Evolutionary conservation across 1,284 basidiomycete species (phyloP).

Genomic region (Cryptococcus wingfieldii): DNA sequence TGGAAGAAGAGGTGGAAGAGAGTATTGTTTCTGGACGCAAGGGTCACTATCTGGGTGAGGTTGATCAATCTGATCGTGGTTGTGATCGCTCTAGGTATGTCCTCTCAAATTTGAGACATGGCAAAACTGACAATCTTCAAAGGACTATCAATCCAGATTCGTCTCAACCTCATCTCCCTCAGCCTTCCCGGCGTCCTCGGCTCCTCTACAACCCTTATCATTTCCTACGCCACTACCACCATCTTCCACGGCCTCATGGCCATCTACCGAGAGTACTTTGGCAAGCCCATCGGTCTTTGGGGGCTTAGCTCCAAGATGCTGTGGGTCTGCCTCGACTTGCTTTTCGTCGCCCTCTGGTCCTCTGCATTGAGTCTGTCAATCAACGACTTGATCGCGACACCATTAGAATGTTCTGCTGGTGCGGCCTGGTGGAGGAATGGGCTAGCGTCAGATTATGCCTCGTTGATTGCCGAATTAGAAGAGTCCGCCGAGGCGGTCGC

Average conservation of each 20-base stretch:
- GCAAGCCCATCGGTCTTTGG: slow-evolving; percentile 57
- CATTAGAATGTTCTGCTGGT: slow-evolving; percentile 50
- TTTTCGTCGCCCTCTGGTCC: slow-evolving; percentile 52
- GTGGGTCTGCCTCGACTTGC: slow-evolving; percentile 50
- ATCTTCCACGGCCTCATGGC: slow-evolving; percentile 52
- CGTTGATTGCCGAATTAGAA: slow-evolving; percentile 15
- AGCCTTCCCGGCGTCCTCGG: slow-evolving; percentile 52
- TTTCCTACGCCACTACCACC: slow-evolving; percentile 52
- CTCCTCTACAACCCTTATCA: slow-evolving; percentile 52
- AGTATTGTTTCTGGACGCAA: slow-evolving; percentile 49
- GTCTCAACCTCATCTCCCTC: slow-evolving; percentile 36
- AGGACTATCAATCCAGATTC: slow-evolving; percentile 49
- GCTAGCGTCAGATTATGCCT: slow-evolving; percentile 16
- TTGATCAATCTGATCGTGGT: slow-evolving; percentile 52
- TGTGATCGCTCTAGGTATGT: slow-evolving; percentile 46
- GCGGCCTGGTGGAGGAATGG: slow-evolving; percentile 39
- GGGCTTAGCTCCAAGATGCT: slow-evolving; percentile 51
- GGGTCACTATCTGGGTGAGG: slow-evolving; percentile 54
- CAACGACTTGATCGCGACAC: slow-evolving; percentile 56
- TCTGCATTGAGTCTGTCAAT: slow-evolving; percentile 50
- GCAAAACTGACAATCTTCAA: slow-evolving; percentile 3
- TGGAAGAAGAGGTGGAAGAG: slow-evolving; percentile 39
- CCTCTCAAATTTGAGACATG: neutral
- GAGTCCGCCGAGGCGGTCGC: neutral
- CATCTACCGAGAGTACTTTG: slow-evolving; percentile 54